Evolutionary conservation across 2,329 filamentous ascomycete species (phyloP), one percentile per base, ranked within the genome.

Genomic region (Domatiomyces globalis): DNA sequence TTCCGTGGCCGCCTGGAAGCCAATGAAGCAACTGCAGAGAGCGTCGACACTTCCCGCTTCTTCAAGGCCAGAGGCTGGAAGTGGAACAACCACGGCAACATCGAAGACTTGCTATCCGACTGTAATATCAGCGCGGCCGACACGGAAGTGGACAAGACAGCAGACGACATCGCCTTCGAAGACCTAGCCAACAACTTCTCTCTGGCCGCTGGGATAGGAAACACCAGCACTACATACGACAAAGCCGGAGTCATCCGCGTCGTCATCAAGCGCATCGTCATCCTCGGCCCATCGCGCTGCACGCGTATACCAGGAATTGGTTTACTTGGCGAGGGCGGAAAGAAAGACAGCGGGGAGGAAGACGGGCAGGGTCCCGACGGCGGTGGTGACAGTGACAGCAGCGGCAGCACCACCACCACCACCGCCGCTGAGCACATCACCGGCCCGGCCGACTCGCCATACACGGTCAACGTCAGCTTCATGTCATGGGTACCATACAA

Each of bases 71-170:
- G 8, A 42, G 15, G 47, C 17, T 49, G 47, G n/a, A 19, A 17
- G 33, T 17, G 18, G 47, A 49, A 17, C 4, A 17, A 48, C 15
- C 22, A 42, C 20, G 46, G 45, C 18, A 52, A 52, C 18, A 54
- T 56, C 39, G 54, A 56, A 44, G 51, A 51, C 8, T 33, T 54
- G 36, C 43, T 56, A 15, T 39, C 47, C n/a, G 39, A 52, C 9
- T 48, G 53, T 49, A 46, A 47, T 39, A 47, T 56, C 36, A 46
- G 44, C 2, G 22, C 29, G 10, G 18, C 33, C 1, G 50, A 52
- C 15, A 33, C 48, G 22, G 36, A 52, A 17, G 45, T 43, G 12
- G 45, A 46, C n/a, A 22, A 45, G 7, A 52, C 43, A 6, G 29
- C 43, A 8, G 39, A 46, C 5, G 51, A 56, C 9, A 18, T 39